Evolutionary conservation across 73 alveolate species (phyloP), one percentile per base, ranked within the genome.

Genomic region (Durusdinium trenchii): DNA sequence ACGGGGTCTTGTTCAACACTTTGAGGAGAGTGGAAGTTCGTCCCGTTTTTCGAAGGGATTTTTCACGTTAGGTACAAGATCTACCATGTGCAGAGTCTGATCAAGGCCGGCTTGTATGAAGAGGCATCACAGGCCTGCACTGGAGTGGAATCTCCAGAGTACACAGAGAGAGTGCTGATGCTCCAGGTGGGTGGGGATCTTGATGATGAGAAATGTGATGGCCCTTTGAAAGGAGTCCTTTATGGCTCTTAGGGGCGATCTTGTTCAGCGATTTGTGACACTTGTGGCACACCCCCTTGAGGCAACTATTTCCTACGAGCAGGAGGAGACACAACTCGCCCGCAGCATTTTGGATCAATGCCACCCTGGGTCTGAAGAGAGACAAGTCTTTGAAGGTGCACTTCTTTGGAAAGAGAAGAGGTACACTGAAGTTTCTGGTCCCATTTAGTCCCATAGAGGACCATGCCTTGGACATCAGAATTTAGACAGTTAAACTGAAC

Each of bases 301-400:
- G n/a, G 99, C 99, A 43, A 95, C 99, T 32, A 69, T 86, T n/a
- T 83, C 92, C 78, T 99, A 94, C 60, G 99, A 93, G 71, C 99
- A 99, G 87, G 98, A 91, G 50, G 98, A 94, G 99, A 76, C 93
- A 64, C 91, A 94, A 50, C 79, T 94, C 73, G 99, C 99, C 18
- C 79, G 99, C 52, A 94, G 99, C 93, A 94, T 94, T 64, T 51
- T 94, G 93, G 99, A 94, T 75, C 99, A 94, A 57, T 94, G 99
- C 71, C 91, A 76, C 83, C 99, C 99, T 28, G 99, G 76, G 30
- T 73, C 99, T 18, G 99, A 94, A 93, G 99, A 94, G 73, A 94
- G 93, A 67, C 99, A 76, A 51, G 84, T 94, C 82, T 94, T 94
- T 35, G 99, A 94, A 84, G 99, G 99, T 30, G 99, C 99, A 36